These are phyloP conservation scores for Telopea speciosissima DNA, from an alignment of 177 flowering plant genomes.

Conservation along the genomic window DNA sequence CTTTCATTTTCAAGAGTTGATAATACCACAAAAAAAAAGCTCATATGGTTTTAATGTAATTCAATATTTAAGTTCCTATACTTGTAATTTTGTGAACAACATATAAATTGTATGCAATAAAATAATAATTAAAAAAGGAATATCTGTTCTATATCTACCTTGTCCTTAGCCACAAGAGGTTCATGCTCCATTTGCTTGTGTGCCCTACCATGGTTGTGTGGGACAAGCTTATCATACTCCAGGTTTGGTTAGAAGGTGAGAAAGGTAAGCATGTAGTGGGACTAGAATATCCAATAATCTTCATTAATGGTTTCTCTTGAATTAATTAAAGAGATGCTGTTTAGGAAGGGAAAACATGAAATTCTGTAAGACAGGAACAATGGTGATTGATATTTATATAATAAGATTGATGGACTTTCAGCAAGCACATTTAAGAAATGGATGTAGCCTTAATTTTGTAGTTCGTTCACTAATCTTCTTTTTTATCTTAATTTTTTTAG, in stretches of 20 bases:
- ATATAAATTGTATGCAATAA: no score
- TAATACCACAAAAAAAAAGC: no score
- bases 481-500: neutral
- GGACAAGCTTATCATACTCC: neutral
- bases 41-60: no score
- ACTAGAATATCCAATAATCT: neutral
- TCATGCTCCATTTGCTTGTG: conserved; percentile 13
- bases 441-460: neutral
- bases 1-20: no score
- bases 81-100: no score
- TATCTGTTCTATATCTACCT: no score
- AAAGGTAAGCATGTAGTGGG: neutral
- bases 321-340: neutral
- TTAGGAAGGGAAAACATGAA: neutral
- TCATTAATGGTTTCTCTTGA: neutral
- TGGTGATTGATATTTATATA: neutral
- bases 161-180: conserved; percentile 58
- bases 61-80: no score
- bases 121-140: no score
- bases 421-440: no score
- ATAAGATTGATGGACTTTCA: no score
- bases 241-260: neutral
- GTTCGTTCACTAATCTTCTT: neutral
- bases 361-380: neutral
- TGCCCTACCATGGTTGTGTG: neutral